Percentiles rank a stretch among this genome's conserved stretches.
These are phyloP conservation scores for Coemansia sp. DNA, from an alignment of 192 early-diverging fungal genomes.

Conservation along the genomic window DNA sequence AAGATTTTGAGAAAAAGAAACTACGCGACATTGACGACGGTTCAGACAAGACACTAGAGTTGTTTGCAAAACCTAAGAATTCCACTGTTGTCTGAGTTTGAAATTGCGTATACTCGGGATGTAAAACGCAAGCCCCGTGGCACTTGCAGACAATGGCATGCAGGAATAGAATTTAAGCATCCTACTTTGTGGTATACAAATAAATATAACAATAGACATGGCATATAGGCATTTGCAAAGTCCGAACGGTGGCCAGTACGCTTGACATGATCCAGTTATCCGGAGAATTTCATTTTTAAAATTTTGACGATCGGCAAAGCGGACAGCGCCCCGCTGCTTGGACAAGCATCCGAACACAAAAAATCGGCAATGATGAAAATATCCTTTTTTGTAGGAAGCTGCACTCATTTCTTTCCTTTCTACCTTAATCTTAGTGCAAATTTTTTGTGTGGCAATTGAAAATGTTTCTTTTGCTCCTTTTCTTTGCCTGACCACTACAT, in stretches of 20 bases:
- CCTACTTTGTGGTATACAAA: too few relatives aligned
- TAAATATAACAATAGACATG: too few relatives aligned
- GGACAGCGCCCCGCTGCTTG: too few relatives aligned
- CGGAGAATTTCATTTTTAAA: too few relatives aligned
- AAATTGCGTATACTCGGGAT: neutral
- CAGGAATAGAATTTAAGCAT: too few relatives aligned
- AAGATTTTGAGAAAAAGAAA: neutral
- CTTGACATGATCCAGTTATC: too few relatives aligned
- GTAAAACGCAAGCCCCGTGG: neutral
- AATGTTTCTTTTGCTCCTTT: neutral
- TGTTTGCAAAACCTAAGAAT: neutral
- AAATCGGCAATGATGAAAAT: too few relatives aligned
- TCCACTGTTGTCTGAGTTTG: neutral
- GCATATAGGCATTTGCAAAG: too few relatives aligned
- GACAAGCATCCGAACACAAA: too few relatives aligned
- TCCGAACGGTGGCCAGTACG: too few relatives aligned
- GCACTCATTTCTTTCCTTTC: neutral
- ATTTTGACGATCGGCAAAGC: too few relatives aligned
- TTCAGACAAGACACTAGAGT: neutral
- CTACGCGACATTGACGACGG: neutral
- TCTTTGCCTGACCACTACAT: neutral
- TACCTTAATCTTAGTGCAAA: neutral
- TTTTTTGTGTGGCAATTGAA: conserved; percentile 1
- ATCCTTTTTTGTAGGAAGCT: too few relatives aligned
- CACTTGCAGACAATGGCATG: neutral